Base-by-base conservation (phyloP, 495 filamentous ascomycete species). In the Talaromyces liani region DNA sequence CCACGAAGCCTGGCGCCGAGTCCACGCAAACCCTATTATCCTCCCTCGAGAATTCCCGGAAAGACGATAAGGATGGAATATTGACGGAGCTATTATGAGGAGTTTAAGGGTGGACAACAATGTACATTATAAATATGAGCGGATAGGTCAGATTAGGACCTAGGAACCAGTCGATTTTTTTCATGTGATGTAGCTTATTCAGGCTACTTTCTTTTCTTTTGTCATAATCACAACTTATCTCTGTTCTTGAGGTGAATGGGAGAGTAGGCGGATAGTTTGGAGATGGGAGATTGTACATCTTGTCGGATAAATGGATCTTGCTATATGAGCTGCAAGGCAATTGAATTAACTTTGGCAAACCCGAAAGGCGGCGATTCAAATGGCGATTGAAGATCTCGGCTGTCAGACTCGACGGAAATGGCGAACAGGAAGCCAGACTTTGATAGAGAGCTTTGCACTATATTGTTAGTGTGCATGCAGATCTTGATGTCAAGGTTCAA, bases 1-100 rank as follows among this genome's bases (percentile, higher is more conserved):
- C 65, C 77, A 78, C 69, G 77, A 81, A 67, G 75, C 76, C 66
- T 81, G 77, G 76, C 75, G 77, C 63, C 78, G 78, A 33, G 77
- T 77, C 58, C 73, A 74, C 5, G 76, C 76, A 34, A 76, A 76
- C 61, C 77, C 78, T 7, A 77, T 81, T 66, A 81, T 81, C 69
- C 78, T 79, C 54, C 77, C 78, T 64, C 76, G 78, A 65, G 73
- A 78, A 63, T 72, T 57, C 62, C 72, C 73, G 51, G 65, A 75
- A 61, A 73, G 71, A 60, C 64, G 69, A n/a, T 62, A 36, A 33
- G 34, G n/a, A 56, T 14, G 53, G 53, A 9, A 27, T 14, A 29
- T 4, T 27, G 27, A 27, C 9, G 53, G 53, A 12, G 27, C 20
- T 27, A 56, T 6, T 2, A 29, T 27, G 53, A 56, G 53, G 27